A percentile compares a stretch with the other conserved stretches of the same genome.
These are phyloP conservation scores for Penicillium sp. DNA, from an alignment of 2,329 filamentous ascomycete species.

Conservation along the genomic window DNA sequence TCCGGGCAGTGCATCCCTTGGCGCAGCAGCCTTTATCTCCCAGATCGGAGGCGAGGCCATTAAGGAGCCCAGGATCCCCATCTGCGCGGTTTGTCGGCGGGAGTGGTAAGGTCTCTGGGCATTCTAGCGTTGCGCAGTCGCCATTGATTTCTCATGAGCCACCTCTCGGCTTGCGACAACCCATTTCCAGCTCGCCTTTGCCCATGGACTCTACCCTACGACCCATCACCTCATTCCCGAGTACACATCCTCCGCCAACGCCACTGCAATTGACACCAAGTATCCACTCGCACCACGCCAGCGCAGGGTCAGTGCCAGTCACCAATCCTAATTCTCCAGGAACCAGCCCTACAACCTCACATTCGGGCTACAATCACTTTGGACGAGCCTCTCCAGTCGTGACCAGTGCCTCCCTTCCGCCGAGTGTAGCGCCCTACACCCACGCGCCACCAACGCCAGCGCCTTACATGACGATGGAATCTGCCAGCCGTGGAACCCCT, in stretches of 20 bases:
- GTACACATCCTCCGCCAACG: constrained; percentile 11
- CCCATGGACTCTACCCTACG: constrained; percentile 22
- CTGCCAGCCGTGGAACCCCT: constrained; percentile 22
- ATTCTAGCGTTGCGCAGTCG: constrained; percentile 31
- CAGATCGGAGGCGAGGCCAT: constrained; percentile 25
- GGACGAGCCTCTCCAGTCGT: constrained; percentile 29
- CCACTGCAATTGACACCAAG: constrained; percentile 33
- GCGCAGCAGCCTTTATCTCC: constrained; percentile 33
- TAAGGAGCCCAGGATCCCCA: constrained; percentile 35
- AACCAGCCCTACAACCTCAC: constrained; percentile 32
- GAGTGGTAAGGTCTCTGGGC: constrained; percentile 26
- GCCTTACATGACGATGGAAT: constrained; percentile 25
- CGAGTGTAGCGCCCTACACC: constrained; percentile 15
- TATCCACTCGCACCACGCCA: constrained; percentile 30
- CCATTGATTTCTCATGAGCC: constrained; percentile 33
- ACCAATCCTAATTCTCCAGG: constrained; percentile 32
- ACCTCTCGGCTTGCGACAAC: constrained; percentile 25
- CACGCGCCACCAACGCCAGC: constrained; percentile 11
- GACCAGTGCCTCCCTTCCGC: constrained; percentile 17
- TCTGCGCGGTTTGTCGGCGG: constrained; percentile 31
- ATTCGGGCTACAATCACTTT: constrained; percentile 30
- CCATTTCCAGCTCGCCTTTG: constrained; percentile 24
- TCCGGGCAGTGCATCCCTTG: constrained; percentile 22
- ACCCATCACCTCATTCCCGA: constrained; percentile 18
- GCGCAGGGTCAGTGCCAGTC: constrained; percentile 26